Evolutionary conservation across 2,329 filamentous ascomycete species (phyloP).

Genomic region (Leptographium procerum): DNA sequence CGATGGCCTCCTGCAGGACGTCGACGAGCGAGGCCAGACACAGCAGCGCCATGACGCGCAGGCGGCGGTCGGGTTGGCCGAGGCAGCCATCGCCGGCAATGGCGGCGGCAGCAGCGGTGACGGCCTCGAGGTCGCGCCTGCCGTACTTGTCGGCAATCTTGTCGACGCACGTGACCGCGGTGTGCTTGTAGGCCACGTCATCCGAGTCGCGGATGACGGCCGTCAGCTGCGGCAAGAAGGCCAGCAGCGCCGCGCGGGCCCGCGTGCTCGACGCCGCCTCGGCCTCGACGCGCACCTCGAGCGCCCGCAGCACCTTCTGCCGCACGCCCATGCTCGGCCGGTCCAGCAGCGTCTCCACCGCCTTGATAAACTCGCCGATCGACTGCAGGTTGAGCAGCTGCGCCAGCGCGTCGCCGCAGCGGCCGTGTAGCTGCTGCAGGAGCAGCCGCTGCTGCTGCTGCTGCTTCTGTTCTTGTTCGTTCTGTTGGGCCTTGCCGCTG

Average conservation of each 20-base stretch:
- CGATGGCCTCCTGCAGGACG: conserved; percentile 73
- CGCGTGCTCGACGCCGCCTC: conserved; percentile 57
- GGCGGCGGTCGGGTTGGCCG: conserved; percentile 57
- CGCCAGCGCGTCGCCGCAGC: conserved; percentile 60
- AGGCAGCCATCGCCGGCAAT: conserved; percentile 69
- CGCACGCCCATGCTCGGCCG: conserved; percentile 64
- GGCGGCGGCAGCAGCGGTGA: conserved; percentile 62
- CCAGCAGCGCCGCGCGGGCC: conserved; percentile 60
- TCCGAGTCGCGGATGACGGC: conserved; percentile 60
- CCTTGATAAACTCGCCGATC: conserved; percentile 78
- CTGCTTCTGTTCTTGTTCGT: conserved; percentile 12
- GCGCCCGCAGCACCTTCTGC: conserved; percentile 66
- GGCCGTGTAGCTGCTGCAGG: conserved; percentile 32
- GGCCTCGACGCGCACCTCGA: conserved; percentile 67
- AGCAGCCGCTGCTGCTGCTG: too few species aligned
- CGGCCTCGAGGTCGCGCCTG: conserved; percentile 72
- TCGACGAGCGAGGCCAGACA: conserved; percentile 85
- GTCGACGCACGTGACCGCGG: conserved; percentile 80
- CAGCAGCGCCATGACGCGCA: conserved; percentile 74
- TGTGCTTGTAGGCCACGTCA: conserved; percentile 68
- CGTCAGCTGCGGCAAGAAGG: conserved; percentile 70
- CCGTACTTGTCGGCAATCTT: conserved; percentile 92
- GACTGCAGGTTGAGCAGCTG: conserved; percentile 77
- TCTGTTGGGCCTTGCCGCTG: not conserved
- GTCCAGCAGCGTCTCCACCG: conserved; percentile 70